Base-by-base conservation (phyloP, 2,329 filamentous ascomycete genomes). In the Aspergillus fijiensis region DNA sequence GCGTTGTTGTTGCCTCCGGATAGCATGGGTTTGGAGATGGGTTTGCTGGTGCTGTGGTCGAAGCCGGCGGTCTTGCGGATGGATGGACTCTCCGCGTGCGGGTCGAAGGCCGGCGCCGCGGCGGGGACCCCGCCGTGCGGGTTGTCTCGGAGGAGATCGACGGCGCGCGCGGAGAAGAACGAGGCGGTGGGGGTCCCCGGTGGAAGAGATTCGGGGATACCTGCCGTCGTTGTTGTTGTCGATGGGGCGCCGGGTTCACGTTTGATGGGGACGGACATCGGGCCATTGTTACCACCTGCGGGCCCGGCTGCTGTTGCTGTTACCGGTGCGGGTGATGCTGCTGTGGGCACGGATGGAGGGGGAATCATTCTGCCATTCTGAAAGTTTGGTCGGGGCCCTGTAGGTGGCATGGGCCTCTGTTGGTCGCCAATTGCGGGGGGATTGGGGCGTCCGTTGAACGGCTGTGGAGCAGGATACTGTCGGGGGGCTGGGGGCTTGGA, bases 21-120 rank as follows among this genome's bases (percentile, higher is more conserved):
- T 6, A 76, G 60, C 72, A 75, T 76, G 7, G 73, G 73, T 63
- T 83, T 84, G 4, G 83, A 84, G 2, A 96, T 78, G 0, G 92
- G 91, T 55, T 89, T 88, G 4, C 90, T 93, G 55, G 86, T 88
- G 23, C 79, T 87, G 70, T 96, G 91, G 69, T 97, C 92, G 45
- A 97, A 84, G 2, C 93, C 93, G 0, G 90, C 89, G 0, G 94
- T 97, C 72, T 94, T 93, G 62, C 91, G 86, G 70, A 96, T 92
- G 0, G 92, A 95, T 0, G 93, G 92, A 62, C 88, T 91, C 69
- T 93, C 89, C 5, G 87, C 83, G 60, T 87, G 87, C 2, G 89
- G 89, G 67, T 93, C 89, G 74, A 93, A 94, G 25, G 82, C 79
- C 12, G 85, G 80, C 4, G 77, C 73, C 4, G 81, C 74, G 3